These are phyloP conservation scores for Metschnikowia lochheadii DNA, from an alignment of 805 yeast species.

Conservation along the genomic window DNA sequence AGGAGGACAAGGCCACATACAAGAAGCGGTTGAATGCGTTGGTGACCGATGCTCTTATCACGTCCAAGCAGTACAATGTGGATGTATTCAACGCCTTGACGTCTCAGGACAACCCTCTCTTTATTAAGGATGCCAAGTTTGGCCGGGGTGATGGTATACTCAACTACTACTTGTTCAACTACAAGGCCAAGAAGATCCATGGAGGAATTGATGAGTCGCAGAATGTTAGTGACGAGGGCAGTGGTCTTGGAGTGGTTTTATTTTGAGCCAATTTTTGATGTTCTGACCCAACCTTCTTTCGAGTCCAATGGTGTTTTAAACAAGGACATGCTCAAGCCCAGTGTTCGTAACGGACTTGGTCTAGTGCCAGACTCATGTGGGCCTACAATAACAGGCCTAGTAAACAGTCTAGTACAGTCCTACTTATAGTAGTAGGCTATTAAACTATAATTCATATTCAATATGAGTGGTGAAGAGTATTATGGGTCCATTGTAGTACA, in stretches of 20 bases:
- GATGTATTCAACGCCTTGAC: constrained; percentile 95
- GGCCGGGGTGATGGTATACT: constrained; percentile 92
- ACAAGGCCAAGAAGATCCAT: constrained; percentile 69
- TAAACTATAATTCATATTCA: too few species aligned
- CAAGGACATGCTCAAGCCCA: too few species aligned
- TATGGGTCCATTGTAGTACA: too few species aligned
- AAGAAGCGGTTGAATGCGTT: constrained; percentile 57
- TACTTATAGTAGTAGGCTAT: too few species aligned
- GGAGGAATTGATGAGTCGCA: constrained; percentile 73
- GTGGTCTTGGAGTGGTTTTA: constrained; percentile 90
- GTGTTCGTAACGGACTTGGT: too few species aligned
- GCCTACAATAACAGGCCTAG: too few species aligned
- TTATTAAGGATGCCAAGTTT: constrained; percentile 78
- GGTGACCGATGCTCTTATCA: constrained; percentile 69
- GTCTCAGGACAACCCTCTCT: constrained; percentile 81
- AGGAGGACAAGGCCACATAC: constrained; percentile 37
- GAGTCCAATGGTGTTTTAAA: too few species aligned
- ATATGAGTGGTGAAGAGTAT: too few species aligned
- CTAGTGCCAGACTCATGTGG: too few species aligned
- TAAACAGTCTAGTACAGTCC: too few species aligned
- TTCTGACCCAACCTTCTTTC: too few species aligned
- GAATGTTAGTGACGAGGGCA: constrained; percentile 50
- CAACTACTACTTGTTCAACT: constrained; percentile 89
- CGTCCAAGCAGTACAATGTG: constrained; percentile 62
- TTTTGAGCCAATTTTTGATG: constrained; percentile 34